Conservation (phyloP, 306 rosid species). For the Hippophae tibetana region DNA sequence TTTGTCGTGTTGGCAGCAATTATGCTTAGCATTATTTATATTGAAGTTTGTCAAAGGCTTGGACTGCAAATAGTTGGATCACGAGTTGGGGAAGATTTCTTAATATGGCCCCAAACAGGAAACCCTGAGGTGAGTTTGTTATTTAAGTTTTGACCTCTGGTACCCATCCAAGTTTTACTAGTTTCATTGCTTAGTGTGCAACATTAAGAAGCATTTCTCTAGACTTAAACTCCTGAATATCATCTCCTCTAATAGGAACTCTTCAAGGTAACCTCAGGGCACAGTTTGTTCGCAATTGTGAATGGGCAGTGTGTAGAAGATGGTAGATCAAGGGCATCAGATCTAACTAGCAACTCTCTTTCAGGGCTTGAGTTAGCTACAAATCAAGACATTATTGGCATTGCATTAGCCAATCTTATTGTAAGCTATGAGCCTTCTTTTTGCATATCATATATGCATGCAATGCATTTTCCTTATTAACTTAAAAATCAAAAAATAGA, state of each 20-base stretch:
- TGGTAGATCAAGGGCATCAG: conserved; percentile 8
- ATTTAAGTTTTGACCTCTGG: not conserved
- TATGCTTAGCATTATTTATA: conserved; percentile 9
- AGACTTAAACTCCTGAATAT: too few species aligned
- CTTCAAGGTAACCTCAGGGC: conserved; percentile 11
- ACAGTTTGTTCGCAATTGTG: conserved; percentile 8
- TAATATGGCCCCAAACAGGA: conserved; percentile 13
- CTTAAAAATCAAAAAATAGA: not conserved
- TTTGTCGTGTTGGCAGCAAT: conserved; percentile 7
- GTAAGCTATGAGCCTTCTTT: conserved; percentile 2
- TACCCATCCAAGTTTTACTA: too few species aligned
- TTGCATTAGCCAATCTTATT: conserved; percentile 9
- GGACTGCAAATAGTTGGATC: conserved; percentile 11
- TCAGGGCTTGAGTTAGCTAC: conserved; percentile 13
- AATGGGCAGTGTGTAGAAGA: conserved; percentile 12
- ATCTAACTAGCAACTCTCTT: conserved; percentile 10
- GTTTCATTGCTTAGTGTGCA: too few species aligned
- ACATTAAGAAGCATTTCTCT: too few species aligned
- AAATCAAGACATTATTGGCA: conserved; percentile 11
- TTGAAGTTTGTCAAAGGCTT: not conserved
- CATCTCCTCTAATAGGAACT: not conserved
- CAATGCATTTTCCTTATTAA: not conserved
- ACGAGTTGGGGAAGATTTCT: conserved; percentile 9
- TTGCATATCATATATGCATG: not conserved
- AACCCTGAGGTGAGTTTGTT: not conserved